Evolutionary conservation across 169 alveolate species (phyloP).

Genomic region (Plasmodium vinckei): DNA sequence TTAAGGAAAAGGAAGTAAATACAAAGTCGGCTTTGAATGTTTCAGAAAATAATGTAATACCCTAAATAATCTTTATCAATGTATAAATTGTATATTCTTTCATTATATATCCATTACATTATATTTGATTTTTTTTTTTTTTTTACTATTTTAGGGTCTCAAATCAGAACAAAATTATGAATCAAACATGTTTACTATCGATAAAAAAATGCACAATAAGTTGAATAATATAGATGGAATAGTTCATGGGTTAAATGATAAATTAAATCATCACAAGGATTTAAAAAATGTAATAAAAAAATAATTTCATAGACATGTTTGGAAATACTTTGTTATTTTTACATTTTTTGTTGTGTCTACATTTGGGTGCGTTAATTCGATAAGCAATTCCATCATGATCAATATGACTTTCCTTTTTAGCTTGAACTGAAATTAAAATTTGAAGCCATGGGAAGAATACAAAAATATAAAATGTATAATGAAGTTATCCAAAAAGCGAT

Average conservation of each 20-base stretch:
- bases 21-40: no score
- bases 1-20: no score
- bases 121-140: no score
- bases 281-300: conserved; percentile 32
- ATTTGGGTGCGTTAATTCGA: no score
- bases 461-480: conserved; percentile 34
- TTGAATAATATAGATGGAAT: conserved; percentile 23
- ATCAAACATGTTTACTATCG: conserved; percentile 48
- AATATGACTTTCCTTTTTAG: conserved; percentile 3
- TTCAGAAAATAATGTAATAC: no score
- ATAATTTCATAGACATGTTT: neutral
- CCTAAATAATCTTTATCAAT: no score
- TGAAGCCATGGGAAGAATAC: conserved; percentile 62
- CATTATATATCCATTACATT: no score
- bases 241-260: conserved; percentile 25
- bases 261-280: conserved; percentile 45
- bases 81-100: no score
- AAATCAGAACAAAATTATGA: conserved; percentile 5
- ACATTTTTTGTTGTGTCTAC: no score
- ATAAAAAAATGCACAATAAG: conserved; percentile 52
- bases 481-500: conserved; percentile 43
- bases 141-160: no score
- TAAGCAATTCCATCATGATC: neutral
- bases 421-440: conserved; percentile 44
- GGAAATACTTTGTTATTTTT: no score